Percentiles rank a stretch among this genome's conserved stretches.
Conservation (phyloP, 2,329 filamentous ascomycete species). For the Xylaria sp. region DNA sequence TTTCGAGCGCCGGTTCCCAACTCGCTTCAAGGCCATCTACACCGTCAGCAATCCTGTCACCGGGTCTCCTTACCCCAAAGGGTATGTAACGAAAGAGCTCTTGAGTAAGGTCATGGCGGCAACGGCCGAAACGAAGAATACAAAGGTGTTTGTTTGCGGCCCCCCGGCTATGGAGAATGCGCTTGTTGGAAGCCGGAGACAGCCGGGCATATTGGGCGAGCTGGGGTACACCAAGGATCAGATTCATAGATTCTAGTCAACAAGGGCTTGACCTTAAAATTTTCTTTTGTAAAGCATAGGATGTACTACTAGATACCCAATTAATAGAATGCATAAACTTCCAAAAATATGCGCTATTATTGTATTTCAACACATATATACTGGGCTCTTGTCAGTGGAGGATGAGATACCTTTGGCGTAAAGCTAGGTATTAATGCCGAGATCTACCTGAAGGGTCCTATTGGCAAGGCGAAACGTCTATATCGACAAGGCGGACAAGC, state of each 20-base stretch:
- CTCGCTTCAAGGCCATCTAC: constrained; percentile 67
- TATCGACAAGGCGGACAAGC: too few relatives aligned
- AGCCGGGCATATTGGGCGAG: constrained; percentile 63
- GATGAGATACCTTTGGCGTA: too few relatives aligned
- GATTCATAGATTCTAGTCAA: constrained; percentile 65
- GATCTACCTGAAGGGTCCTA: too few relatives aligned
- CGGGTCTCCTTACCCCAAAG: constrained; percentile 58
- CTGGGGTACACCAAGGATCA: constrained; percentile 68
- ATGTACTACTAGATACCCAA: constrained; percentile 25
- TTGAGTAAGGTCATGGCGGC: constrained; percentile 59
- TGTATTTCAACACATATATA: too few relatives aligned
- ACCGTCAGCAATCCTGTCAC: constrained; percentile 62
- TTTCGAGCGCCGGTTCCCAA: constrained; percentile 61
- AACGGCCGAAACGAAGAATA: constrained; percentile 47
- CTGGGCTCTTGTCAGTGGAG: too few relatives aligned
- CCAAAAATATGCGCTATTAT: background rate
- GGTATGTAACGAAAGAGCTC: constrained; percentile 67
- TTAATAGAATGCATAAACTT: background rate
- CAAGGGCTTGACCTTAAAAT: background rate
- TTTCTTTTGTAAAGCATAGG: background rate
- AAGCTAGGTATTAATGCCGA: too few relatives aligned
- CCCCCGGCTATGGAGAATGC: constrained; percentile 73
- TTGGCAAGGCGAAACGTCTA: too few relatives aligned
- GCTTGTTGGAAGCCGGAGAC: constrained; percentile 58
- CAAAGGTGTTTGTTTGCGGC: constrained; percentile 75